A percentile compares a stretch with the other conserved stretches of the same genome.
phyloP scores from a whole-genome alignment of 1,139 yeast genomes.

The Yamadazyma pseudoaaseri region DNA sequence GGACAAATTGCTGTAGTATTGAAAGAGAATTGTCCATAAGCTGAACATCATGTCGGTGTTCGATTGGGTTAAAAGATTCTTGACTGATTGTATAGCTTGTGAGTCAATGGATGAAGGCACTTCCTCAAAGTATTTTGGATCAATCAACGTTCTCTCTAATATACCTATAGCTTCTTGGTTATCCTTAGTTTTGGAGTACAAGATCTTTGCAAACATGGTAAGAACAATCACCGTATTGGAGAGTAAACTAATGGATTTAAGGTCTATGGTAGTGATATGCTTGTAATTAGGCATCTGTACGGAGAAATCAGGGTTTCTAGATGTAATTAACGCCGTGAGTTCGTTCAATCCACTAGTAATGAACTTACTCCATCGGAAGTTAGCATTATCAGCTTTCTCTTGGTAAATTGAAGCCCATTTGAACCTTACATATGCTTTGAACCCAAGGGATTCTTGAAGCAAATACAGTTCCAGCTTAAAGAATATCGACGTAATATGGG shows the following conservation, averaged over 20 bases:
- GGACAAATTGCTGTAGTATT: slow-evolving; percentile 49
- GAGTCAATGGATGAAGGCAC: slow-evolving; percentile 13
- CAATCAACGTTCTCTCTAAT: slow-evolving; percentile 53
- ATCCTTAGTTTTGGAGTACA: slow-evolving; percentile 38
- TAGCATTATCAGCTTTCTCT: slow-evolving; percentile 30
- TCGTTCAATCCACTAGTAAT: slow-evolving; percentile 19
- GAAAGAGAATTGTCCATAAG: slow-evolving; percentile 74
- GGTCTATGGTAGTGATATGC: slow-evolving; percentile 58
- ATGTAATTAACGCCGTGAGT: slow-evolving; percentile 21
- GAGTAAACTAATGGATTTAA: slow-evolving; percentile 54
- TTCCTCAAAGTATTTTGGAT: slow-evolving; percentile 7
- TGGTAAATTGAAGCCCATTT: slow-evolving; percentile 36
- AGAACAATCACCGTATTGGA: slow-evolving; percentile 67
- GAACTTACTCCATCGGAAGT: slow-evolving; percentile 30
- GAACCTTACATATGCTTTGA: slow-evolving; percentile 19
- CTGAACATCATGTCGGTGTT: slow-evolving; percentile 67
- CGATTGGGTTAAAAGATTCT: slow-evolving; percentile 57
- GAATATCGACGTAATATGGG: slow-evolving; percentile 11
- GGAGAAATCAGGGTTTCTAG: slow-evolving; percentile 9
- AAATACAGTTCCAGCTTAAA: slow-evolving; percentile 2
- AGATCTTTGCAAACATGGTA: slow-evolving; percentile 60
- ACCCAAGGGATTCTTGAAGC: not conserved
- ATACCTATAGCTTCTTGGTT: slow-evolving; percentile 50
- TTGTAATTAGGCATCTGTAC: slow-evolving; percentile 46
- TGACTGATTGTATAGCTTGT: slow-evolving; percentile 45